Conservation (phyloP, 2,329 filamentous ascomycete species). For the Pseudopithomyces chartarum region DNA sequence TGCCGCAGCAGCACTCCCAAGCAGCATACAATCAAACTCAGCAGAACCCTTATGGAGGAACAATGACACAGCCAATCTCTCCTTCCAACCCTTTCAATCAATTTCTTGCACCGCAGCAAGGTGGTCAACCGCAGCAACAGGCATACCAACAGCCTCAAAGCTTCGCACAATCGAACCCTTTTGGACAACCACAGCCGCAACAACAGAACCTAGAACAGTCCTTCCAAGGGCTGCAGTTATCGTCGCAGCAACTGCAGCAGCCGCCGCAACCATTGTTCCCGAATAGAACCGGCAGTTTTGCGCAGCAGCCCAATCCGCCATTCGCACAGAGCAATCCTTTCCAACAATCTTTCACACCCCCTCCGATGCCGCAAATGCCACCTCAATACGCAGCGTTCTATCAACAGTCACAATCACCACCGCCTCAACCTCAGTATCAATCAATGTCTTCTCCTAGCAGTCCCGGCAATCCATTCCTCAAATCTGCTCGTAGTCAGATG, state of each 20-base stretch:
- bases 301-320: conserved; percentile 43
- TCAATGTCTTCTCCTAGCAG: conserved; percentile 46
- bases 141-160: conserved; percentile 19
- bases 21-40: conserved; percentile 37
- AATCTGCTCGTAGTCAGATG: conserved; percentile 48
- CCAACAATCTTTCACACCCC: conserved; percentile 47
- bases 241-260: conserved; percentile 30
- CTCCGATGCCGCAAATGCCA: conserved; percentile 48
- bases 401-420: conserved; percentile 16
- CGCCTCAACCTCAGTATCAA: conserved; percentile 39
- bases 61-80: conserved; percentile 30
- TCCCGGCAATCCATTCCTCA: conserved; percentile 51
- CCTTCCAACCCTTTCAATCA: conserved; percentile 66
- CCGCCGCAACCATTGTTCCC: conserved; percentile 64
- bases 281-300: conserved; percentile 71
- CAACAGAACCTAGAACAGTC: conserved; percentile 63
- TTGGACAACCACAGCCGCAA: conserved; percentile 36
- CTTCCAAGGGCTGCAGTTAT: conserved; percentile 76
- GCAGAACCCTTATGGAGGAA: conserved; percentile 28
- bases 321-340: conserved; percentile 48
- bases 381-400: conserved; percentile 44
- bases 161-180: conserved; percentile 27
- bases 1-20: conserved; percentile 35
- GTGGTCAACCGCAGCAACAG: conserved; percentile 33
- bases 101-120: conserved; percentile 59